Base-by-base conservation (phyloP, 2,329 filamentous ascomycete species). In the Hypomyces rosellus region DNA sequence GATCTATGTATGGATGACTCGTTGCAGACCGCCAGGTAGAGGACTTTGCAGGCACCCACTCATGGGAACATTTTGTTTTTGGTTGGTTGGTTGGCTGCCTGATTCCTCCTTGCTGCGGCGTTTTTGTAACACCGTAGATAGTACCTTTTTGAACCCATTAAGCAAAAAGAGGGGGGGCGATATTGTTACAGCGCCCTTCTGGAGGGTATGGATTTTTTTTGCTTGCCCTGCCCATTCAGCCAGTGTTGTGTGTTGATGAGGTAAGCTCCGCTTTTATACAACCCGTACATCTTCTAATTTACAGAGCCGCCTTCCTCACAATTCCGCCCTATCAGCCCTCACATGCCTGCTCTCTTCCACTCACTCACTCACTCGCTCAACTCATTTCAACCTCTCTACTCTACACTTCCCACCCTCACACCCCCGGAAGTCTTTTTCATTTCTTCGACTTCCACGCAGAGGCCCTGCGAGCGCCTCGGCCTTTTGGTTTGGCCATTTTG, bases 381-480 rank as follows among this genome's bases (percentile, higher is more conserved):
- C 20, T 20, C 20, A 5, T 5, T 20, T 20, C 20, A 20, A 20
- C 20, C 20, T 30, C 25, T 30, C 25, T 30, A 30, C 25, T 5
- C 6, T 11, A 6, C 13, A 4, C 13, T 37, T 12, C 34, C 15
- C 34, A 13, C 34, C 34, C 34, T 9, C 34, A 4, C 36, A 6
- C 36, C 36, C 13, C 13, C 4, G 14, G 5, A n/a, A n/a, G n/a
- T n/a, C n/a, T n/a, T 38, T 38, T 38, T 16, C 9, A 30, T 18
- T 51, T 61, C 60, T 73, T 70, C 60, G 72, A 71, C 60, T 71
- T 74, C 72, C 76, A 78, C 36, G 69, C 68, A 3, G 68, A 60
- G 9, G 71, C 70, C 46, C 74, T 63, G 48, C 60, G 63, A 4
- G 71, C 64, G 25, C 72, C 62, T 41, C 71, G 67, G 34, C 62